Evolutionary conservation across 139 green algal genomes (phyloP), one percentile per base, ranked within the genome.

Genomic region (Chlorella sp.): DNA sequence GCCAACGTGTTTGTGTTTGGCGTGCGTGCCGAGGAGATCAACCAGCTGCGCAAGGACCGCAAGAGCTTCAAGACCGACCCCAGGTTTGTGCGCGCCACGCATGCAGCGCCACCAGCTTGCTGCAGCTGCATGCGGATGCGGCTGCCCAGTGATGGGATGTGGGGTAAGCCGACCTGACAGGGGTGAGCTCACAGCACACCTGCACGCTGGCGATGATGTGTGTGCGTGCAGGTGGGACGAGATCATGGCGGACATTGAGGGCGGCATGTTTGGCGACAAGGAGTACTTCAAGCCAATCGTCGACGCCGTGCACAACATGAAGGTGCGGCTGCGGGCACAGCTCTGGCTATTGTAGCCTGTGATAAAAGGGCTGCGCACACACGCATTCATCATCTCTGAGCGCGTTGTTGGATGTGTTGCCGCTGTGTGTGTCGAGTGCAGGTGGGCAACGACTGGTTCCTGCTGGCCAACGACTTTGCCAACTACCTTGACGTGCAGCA

Each of bases 391-490:
- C 67, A 62, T 61, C 35, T 31, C 6, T 27, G 10, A 17, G 29
- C 14, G 33, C 14, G 22, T 70, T 14, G 27, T 36, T 50, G 32
- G 17, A 6, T 50, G 20, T 36, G 31, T 10, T 70, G 42, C n/a
- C n/a, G n/a, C 42, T 55, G 42, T 55, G 42, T 55, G 10, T 10
- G 17, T 17, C 17, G 42, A 17, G 10, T 55, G 42, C 64, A 86
- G 75, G 74, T 89, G 23, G 89, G 88, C 80, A 95, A 95, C 71
- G 94, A 98, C 85, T 98, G 95, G 92, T 98, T 98, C 90, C 80
- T 97, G 73, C 79, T 98, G 42, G 94, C 90, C 72, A 91, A 95
- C 69, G 94, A 98, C 83, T 98, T 98, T 87, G 89, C 93, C 1
- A 76, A 64, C 61, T 99, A 98, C 88, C 84, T 98, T 76, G 83